These are phyloP conservation scores for Ophiostoma pallidulum DNA, from an alignment of 2,329 filamentous ascomycete species.

Conservation along the genomic window DNA sequence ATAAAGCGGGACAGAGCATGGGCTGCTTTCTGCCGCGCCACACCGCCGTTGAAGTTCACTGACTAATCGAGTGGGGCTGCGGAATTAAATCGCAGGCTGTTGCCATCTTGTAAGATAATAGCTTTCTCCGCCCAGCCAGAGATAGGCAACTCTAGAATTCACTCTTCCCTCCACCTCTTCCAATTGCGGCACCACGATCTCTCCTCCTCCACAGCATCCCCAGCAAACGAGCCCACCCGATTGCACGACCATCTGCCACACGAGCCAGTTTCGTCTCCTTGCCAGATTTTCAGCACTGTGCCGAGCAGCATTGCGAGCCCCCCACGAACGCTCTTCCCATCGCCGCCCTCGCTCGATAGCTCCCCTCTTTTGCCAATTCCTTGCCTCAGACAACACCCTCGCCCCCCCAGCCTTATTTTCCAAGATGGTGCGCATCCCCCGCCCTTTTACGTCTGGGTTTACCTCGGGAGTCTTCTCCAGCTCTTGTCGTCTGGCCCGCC, in stretches of 20 bases:
- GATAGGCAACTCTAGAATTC: slow-evolving; percentile 7
- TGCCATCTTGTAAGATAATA: no score
- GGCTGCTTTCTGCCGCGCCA: slow-evolving; percentile 12
- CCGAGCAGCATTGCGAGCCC: no score
- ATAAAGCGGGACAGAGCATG: no score
- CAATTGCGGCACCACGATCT: no score
- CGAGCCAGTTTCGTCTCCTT: no score
- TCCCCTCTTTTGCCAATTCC: no score
- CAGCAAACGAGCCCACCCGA: neutral
- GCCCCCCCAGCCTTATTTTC: neutral
- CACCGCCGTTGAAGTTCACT: slow-evolving; percentile 11
- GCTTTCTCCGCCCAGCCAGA: slow-evolving; percentile 1
- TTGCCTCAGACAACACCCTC: no score
- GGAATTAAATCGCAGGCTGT: slow-evolving; percentile 14
- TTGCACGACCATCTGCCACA: neutral
- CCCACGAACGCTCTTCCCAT: no score
- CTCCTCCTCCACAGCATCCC: neutral
- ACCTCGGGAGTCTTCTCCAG: no score
- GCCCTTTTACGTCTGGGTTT: neutral
- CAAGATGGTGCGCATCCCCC: slow-evolving; percentile 2
- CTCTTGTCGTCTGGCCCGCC: neutral
- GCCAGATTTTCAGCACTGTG: neutral
- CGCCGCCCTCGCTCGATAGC: no score
- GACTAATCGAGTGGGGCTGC: slow-evolving; percentile 5
- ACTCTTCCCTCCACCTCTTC: neutral